Evolutionary conservation across 495 filamentous ascomycete species (phyloP).

Genomic region (Penicillium paxilli): DNA sequence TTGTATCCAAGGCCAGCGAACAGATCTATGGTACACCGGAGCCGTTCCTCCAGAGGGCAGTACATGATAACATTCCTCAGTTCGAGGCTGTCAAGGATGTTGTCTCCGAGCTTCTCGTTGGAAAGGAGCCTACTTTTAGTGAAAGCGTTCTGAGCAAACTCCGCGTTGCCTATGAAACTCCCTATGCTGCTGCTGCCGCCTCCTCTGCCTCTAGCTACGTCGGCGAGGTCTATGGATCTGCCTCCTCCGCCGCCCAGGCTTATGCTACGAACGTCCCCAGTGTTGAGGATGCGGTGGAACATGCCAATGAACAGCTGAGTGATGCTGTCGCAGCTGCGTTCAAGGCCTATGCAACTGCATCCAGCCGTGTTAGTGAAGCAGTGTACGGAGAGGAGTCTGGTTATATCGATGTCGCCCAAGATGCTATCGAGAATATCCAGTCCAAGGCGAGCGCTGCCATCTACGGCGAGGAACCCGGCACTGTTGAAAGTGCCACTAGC

Average conservation of each 20-base stretch:
- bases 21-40: conserved; percentile 74
- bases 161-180: conserved; percentile 60
- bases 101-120: conserved; percentile 73
- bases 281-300: conserved; percentile 58
- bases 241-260: conserved; percentile 49
- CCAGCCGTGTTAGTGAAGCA: conserved; percentile 51
- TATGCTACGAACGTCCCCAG: conserved; percentile 57
- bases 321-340: conserved; percentile 58
- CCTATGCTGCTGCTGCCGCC: conserved; percentile 47
- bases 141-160: conserved; percentile 77
- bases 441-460: conserved; percentile 55
- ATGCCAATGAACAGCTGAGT: conserved; percentile 56
- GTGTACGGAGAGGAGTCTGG: conserved; percentile 55
- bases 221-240: conserved; percentile 58
- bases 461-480: conserved; percentile 54
- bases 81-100: conserved; percentile 71
- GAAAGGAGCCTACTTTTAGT: conserved; percentile 78
- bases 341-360: conserved; percentile 48
- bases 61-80: conserved; percentile 53
- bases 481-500: conserved; percentile 54
- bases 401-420: conserved; percentile 48
- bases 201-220: conserved; percentile 56
- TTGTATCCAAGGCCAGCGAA: conserved; percentile 65
- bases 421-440: conserved; percentile 50
- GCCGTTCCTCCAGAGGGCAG: conserved; percentile 59